phyloP scores from a whole-genome alignment of 129 eudicot genomes.

The Escallonia herrerae region DNA sequence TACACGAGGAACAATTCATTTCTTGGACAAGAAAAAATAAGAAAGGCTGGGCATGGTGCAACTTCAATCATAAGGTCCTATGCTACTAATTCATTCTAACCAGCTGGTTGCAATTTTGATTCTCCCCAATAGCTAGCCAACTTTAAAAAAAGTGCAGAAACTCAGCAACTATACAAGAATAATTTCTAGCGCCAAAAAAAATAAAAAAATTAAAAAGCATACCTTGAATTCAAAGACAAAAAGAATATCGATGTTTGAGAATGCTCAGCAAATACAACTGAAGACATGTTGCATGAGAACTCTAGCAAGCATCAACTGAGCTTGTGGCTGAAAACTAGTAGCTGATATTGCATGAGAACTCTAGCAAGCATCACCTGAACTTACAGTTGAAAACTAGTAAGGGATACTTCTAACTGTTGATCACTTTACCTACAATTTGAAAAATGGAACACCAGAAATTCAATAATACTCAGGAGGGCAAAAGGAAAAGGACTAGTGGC shows the following conservation, averaged over 20 bases:
- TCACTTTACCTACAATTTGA: slow-evolving; percentile 6
- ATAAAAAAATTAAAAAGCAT: slow-evolving; percentile 3
- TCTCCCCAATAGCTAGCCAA: slow-evolving; percentile 19
- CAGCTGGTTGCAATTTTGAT: slow-evolving; percentile 20
- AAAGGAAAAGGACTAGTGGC: no score
- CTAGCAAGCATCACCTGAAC: slow-evolving; percentile 1
- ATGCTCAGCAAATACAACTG: background rate
- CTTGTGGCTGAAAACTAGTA: background rate
- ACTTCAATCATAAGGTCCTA: no score
- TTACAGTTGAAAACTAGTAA: background rate
- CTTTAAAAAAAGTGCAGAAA: slow-evolving; percentile 4
- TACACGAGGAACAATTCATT: no score
- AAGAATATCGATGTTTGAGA: background rate
- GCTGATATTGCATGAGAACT: slow-evolving; percentile 2
- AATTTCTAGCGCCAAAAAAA: slow-evolving; percentile 12
- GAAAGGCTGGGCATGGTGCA: no score
- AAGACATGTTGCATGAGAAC: background rate
- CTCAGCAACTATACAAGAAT: slow-evolving; percentile 29
- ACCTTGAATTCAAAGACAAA: background rate
- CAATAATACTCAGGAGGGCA: no score
- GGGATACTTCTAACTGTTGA: background rate
- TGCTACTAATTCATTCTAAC: background rate
- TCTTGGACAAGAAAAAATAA: no score
- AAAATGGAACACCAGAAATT: background rate
- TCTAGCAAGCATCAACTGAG: slow-evolving; percentile 4